Base-by-base conservation (phyloP, 2,329 filamentous ascomycete species). In the Cladosporium sp. region DNA sequence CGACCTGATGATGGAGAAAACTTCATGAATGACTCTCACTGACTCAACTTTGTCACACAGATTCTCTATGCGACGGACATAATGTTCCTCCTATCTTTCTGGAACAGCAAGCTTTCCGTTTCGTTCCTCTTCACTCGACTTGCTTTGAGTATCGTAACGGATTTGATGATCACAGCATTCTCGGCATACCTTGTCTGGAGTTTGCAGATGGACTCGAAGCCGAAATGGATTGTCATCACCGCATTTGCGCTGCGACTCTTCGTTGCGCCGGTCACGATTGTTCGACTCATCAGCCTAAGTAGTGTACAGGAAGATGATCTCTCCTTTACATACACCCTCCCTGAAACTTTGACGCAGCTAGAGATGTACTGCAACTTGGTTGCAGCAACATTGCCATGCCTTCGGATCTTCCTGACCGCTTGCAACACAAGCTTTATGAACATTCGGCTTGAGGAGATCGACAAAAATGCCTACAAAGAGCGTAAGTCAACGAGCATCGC, bases 281-380 rank as follows among this genome's bases (percentile, higher is more conserved):
- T 70, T 5, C 64, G 67, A 5, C 59, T 71, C 18, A 61, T 64
- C 28, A 58, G 28, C 14, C 33, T 68, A 14, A 50, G 40, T 7
- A 40, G 18, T 5, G 65, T 69, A 33, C 50, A 59, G 11, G 35
- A 49, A 4, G 46, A 55, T 18, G 65, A 69, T 31, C 62, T 68
- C 11, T 66, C 63, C 2, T 69, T 68, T 33, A 59, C 62, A 5
- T 68, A 65, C 29, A 58, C 61, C 1, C 29, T 60, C 1, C 44
- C 68, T 0, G 67, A 68, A 21, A 61, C 69, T 6, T 65, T 57
- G 21, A 69, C 69, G 1, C 67, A 69, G 37, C 33, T 68, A 1
- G 70, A 71, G 29, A 68, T 72, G 65, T 65, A 69, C 35, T 66
- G 50, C 64, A 68, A 64, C 52, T 40, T 69, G 3, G 65, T 70